Evolutionary conservation across 2,329 filamentous ascomycete species (phyloP), one percentile per base, ranked within the genome.

Genomic region (Pseudogymnoascus sp.): DNA sequence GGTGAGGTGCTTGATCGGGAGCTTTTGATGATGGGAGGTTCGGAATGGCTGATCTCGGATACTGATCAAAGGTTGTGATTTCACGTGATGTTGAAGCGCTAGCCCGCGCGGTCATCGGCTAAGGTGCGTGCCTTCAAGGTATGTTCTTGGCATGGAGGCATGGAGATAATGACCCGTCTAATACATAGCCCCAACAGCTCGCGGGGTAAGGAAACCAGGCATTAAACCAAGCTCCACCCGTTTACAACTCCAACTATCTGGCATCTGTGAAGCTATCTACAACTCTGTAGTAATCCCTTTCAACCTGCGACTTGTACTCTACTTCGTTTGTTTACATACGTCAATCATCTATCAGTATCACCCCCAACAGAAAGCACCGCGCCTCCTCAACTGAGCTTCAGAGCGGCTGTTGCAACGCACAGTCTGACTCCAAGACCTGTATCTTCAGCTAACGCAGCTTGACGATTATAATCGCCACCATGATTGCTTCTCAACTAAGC

Each of bases 401-500:
- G 45, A 31, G 45, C 45, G 14, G 45, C 45, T 54, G 45, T 54
- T 54, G 45, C 45, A 54, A 54, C 45, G 45, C 45, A 31, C 45
- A 54, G 45, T 54, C 23, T 54, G 45, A 11, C 23, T 54, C 45
- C 45, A 31, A 14, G 45, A 29, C 45, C n/a, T 47, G 42, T 47
- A 7, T 54, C 23, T n/a, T 16, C 23, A 54, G 45, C 45, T 54
- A 64, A 61, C 29, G 61, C 68, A 75, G 57, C 57, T 37, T 16
- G 16, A 60, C 31, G 3, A 26, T 39, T 60, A 21, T 18, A n/a
- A 18, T 60, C 71, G 64, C 31, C 45, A 69, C 16, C 51, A 72
- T 70, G 66, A 80, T 71, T 45, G 64, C 68, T 45, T 67, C 67
- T 63, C 68, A 68, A 37, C 21, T 71, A 10, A 29, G 66, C 12